Conservation (phyloP, 1,284 basidiomycete species). For the Porodaedalea pini region DNA sequence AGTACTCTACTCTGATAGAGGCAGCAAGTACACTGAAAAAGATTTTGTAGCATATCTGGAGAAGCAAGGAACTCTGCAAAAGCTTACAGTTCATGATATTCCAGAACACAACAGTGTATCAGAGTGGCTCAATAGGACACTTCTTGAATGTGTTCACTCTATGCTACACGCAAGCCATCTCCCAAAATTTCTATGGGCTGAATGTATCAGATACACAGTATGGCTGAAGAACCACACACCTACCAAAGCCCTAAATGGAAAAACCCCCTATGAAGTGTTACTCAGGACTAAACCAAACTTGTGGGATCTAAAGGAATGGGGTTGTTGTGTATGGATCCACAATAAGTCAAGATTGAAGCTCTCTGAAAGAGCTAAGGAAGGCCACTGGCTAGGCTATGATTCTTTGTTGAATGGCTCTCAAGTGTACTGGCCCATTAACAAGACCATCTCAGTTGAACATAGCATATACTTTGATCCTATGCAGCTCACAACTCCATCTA, state of each 20-base stretch:
- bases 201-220: not conserved
- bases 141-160: slow-evolving; percentile 31
- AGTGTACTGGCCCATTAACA: slow-evolving; percentile 17
- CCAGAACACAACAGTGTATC: slow-evolving; percentile 35
- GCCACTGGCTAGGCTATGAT: slow-evolving; percentile 13
- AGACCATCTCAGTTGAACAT: slow-evolving; percentile 10
- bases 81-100: no score
- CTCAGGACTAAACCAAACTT: not conserved
- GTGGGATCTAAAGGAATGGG: not conserved
- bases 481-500: no score
- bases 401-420: slow-evolving; percentile 19
- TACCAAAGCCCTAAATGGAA: not conserved
- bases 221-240: not conserved
- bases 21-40: not conserved
- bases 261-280: not conserved
- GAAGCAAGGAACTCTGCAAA: slow-evolving; percentile 26
- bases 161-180: slow-evolving; percentile 31
- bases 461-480: no score
- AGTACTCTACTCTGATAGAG: not conserved
- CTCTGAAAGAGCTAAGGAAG: not conserved
- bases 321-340: not conserved
- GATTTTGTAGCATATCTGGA: not conserved
- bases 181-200: no score
- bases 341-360: not conserved
- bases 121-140: slow-evolving; percentile 31